A percentile compares a stretch with the other conserved stretches of the same genome.
Evolutionary conservation across 2,329 filamentous ascomycete species (phyloP).

Genomic region (Zymoseptoria tritici): DNA sequence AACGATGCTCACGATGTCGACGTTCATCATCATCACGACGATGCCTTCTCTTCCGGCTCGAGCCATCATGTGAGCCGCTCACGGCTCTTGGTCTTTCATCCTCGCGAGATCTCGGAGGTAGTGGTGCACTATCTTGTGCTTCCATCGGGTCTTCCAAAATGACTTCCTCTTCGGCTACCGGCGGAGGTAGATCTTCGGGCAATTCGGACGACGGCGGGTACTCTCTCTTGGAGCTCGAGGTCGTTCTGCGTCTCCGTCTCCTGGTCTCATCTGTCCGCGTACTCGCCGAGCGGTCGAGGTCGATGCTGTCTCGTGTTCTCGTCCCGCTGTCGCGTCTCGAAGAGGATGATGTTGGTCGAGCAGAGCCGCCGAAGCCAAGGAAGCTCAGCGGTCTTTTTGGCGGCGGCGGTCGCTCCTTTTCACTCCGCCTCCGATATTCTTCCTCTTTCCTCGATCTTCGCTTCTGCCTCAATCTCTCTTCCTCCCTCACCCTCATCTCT

Average conservation of each 20-base stretch:
- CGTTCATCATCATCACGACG: slow-evolving; percentile 8
- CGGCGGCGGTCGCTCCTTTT: slow-evolving; percentile 8
- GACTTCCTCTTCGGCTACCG: slow-evolving; percentile 1
- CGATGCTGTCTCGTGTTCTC: background rate
- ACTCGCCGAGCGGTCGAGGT: background rate
- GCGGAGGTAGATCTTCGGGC: slow-evolving; percentile 2
- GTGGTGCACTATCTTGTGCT: background rate
- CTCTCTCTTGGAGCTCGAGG: background rate
- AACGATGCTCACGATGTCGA: background rate
- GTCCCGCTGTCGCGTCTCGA: background rate
- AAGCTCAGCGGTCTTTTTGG: slow-evolving; percentile 6
- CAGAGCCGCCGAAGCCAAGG: background rate
- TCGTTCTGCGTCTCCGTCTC: background rate
- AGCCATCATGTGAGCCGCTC: slow-evolving; percentile 5
- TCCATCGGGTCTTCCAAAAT: background rate
- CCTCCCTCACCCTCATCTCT: slow-evolving; percentile 17
- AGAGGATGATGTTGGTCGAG: background rate
- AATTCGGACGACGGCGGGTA: background rate
- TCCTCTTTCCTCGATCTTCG: slow-evolving; percentile 2
- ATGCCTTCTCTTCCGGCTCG: slow-evolving; percentile 8
- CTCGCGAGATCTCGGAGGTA: background rate
- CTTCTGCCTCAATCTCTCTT: background rate
- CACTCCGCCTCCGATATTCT: slow-evolving; percentile 5
- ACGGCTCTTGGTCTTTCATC: background rate
- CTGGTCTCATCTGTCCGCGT: background rate